phyloP scores from a whole-genome alignment of 1,139 yeast genomes.

The Arxiozyma slooffiae region DNA sequence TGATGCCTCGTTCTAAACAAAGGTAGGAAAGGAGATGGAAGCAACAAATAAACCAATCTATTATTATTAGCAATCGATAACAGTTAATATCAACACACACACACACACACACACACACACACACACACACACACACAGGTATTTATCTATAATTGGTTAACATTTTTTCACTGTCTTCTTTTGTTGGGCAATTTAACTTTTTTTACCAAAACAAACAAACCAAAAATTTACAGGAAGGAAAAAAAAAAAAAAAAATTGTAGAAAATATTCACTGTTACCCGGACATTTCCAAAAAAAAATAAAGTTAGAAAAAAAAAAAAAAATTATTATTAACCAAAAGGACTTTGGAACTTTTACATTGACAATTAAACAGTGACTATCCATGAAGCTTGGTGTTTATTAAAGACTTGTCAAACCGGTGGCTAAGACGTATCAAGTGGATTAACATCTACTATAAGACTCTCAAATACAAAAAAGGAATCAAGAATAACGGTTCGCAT shows the following conservation, averaged over 20 bases:
- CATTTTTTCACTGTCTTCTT: not conserved
- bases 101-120: not conserved
- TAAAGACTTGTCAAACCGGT: not conserved
- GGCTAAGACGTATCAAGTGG: not conserved
- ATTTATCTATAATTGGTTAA: not conserved
- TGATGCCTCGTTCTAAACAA: not conserved
- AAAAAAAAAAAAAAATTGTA: too few relatives aligned
- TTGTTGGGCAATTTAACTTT: not conserved
- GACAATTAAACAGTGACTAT: not conserved
- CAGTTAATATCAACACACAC: not conserved
- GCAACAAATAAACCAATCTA: not conserved
- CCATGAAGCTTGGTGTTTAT: not conserved
- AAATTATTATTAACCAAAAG: not conserved
- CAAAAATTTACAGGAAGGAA: not conserved
- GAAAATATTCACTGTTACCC: too few relatives aligned
- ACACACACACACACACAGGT: not conserved
- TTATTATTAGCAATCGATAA: not conserved
- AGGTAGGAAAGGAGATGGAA: not conserved
- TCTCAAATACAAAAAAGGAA: too few relatives aligned
- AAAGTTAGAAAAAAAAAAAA: not conserved
- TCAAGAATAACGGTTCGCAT: not conserved
- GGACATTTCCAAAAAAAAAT: not conserved
- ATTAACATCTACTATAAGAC: not conserved
- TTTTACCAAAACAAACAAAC: not conserved
- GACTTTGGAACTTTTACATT: not conserved